These are phyloP conservation scores for Apiospora sp. DNA, from an alignment of 2,329 filamentous ascomycete genomes.

Conservation along the genomic window DNA sequence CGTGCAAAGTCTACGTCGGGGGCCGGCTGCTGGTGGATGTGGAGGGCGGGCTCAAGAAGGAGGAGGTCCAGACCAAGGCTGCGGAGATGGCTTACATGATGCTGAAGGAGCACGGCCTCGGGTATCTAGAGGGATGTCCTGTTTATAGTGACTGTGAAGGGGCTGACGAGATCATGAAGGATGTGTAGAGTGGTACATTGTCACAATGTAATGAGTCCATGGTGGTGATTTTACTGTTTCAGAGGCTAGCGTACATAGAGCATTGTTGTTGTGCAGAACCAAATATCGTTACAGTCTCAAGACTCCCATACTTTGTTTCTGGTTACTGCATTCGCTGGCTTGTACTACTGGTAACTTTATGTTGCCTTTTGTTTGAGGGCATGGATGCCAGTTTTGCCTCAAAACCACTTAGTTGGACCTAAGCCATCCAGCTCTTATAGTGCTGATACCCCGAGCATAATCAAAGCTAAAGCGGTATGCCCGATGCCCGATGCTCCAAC, in stretches of 20 bases:
- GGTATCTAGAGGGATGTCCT: neutral
- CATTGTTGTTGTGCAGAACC: neutral
- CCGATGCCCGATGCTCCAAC: too few relatives aligned
- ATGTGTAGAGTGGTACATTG: neutral
- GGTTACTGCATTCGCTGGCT: neutral
- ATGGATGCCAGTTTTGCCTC: neutral
- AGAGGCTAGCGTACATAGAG: neutral
- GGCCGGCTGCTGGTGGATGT: slow-evolving; percentile 54
- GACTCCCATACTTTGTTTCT: neutral
- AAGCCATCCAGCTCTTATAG: neutral
- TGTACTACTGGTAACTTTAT: neutral
- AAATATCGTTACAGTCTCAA: neutral
- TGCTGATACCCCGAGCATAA: neutral
- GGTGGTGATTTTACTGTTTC: neutral
- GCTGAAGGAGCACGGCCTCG: slow-evolving; percentile 9
- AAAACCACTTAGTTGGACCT: neutral
- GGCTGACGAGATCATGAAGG: neutral
- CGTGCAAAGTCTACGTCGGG: slow-evolving; percentile 60
- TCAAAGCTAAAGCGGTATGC: neutral
- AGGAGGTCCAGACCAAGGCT: slow-evolving; percentile 64
- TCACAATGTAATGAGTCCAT: neutral
- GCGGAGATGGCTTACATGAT: slow-evolving; percentile 56
- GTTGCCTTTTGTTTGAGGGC: too few relatives aligned
- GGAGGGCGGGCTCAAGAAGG: slow-evolving; percentile 52
- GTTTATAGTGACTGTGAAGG: neutral